These are phyloP conservation scores for Plantago elongata DNA, from an alignment of 257 asterid species.

Conservation along the genomic window DNA sequence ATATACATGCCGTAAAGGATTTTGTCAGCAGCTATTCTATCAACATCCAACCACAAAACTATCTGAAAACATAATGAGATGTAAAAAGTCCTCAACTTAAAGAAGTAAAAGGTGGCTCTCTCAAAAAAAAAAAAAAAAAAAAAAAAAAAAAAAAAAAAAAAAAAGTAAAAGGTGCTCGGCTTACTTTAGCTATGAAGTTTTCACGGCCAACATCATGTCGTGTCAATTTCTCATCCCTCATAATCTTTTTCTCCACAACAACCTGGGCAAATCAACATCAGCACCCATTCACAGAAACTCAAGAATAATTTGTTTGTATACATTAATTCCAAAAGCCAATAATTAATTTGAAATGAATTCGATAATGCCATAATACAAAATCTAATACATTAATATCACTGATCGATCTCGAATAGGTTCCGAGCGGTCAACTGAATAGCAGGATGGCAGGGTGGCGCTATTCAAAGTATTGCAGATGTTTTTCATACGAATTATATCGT, in stretches of 20 bases:
- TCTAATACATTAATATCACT: too few species aligned
- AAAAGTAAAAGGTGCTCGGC: constrained; percentile 24
- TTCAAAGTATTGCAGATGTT: too few species aligned
- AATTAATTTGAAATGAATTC: too few species aligned
- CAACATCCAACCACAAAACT: not conserved
- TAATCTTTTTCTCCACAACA: constrained; percentile 86
- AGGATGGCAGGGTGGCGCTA: too few species aligned
- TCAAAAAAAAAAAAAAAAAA: too few species aligned
- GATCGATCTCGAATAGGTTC: too few species aligned
- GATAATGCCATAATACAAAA: too few species aligned
- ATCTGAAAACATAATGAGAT: not conserved
- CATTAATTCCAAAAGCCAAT: too few species aligned
- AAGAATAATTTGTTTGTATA: not conserved
- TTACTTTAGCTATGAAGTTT: constrained; percentile 63
- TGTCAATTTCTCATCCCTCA: constrained; percentile 66
- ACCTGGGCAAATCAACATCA: constrained; percentile 44
- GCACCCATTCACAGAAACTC: constrained; percentile 11
- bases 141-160: too few species aligned
- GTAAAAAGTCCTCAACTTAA: not conserved
- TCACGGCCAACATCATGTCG: constrained; percentile 87
- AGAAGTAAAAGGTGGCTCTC: constrained; percentile 2
- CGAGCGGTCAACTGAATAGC: too few species aligned
- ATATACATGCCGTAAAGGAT: not conserved
- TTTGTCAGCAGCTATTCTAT: not conserved
- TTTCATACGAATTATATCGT: too few species aligned